Base-by-base conservation (phyloP, 352 stramenopile species). In the Chrysophaeum taylorii region DNA sequence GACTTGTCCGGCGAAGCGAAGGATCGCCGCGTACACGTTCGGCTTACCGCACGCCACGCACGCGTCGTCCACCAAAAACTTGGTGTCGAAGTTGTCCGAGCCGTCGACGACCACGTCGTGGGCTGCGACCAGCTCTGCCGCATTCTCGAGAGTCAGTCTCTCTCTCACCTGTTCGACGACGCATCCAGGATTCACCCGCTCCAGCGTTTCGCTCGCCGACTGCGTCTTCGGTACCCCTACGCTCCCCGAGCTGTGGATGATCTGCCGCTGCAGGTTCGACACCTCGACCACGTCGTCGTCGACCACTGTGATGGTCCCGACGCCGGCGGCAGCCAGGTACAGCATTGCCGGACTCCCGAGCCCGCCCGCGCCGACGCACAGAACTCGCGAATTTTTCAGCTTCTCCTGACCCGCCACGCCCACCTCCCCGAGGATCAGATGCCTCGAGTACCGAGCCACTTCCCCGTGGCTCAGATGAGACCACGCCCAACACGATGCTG, bases 261-360 rank as follows among this genome's bases (percentile, higher is more conserved):
- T 87, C 76, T 98, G 94, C 5, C 93, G 82, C 75, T 98, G 93
- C 63, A 98, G 75, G 77, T 98, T 98, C 35, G 87, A 96, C 42
- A 86, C 82, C 69, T 98, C 93, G 53, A 98, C 94, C 48, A 74
- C 76, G 77, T 98, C 94, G 41, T 86, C 81, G 78, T 98, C 94
- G 21, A 95, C 86, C 29, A 98, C 80, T 15, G 84, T 86, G 53
- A 98, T 78, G 31, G 81, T 80, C 0, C 92, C 93, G 0, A 98
- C 87, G 0, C 93, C 94, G 74, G 96, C 95, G 4, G 85, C 90
- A 0, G 90, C 90, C 37, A 98, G 79, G 73, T 97, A 97, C 54
- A 97, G 76, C 33, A 95, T 81, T 36, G 91, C 89, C 21, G 94
- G 92, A 36, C 84, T 95, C 27, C 94, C 94, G 4, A 98, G 82